phyloP scores from a whole-genome alignment of 164 flowering plant genomes.

The Berberis thunbergii region DNA sequence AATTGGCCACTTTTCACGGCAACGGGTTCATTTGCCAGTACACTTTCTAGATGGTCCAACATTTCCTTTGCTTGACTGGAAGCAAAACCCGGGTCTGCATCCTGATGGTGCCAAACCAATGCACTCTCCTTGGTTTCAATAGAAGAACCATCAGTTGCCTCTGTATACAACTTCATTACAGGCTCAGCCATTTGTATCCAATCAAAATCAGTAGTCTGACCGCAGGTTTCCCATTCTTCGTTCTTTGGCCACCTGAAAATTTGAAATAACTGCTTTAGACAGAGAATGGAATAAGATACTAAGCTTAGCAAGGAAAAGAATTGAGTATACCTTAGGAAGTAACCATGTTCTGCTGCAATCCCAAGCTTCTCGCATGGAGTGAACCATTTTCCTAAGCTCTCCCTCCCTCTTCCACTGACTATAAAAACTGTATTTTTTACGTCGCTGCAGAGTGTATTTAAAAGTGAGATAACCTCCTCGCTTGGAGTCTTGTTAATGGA shows the following conservation, averaged over 20 bases:
- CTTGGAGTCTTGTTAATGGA: conserved; percentile 61
- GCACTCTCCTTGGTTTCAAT: conserved; percentile 73
- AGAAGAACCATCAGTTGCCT: conserved; percentile 65
- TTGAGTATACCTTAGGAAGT: conserved; percentile 42
- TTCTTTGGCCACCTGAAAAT: conserved; percentile 37
- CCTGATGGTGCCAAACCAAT: conserved; percentile 66
- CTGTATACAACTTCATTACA: conserved; percentile 59
- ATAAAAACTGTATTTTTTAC: conserved; percentile 49
- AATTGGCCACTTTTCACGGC: conserved; percentile 60
- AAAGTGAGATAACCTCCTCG: conserved; percentile 42
- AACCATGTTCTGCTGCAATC: conserved; percentile 81
- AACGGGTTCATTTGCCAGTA: conserved; percentile 72
- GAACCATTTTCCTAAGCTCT: conserved; percentile 61
- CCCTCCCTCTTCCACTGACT: conserved; percentile 74
- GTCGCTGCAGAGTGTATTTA: conserved; percentile 51
- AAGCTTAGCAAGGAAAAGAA: not conserved
- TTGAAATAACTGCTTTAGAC: not conserved
- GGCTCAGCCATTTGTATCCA: conserved; percentile 70
- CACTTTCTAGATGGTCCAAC: conserved; percentile 69
- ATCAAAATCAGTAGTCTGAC: conserved; percentile 39
- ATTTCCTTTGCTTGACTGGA: conserved; percentile 66
- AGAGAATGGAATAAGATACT: not conserved
- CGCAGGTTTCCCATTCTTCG: conserved; percentile 44
- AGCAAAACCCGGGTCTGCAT: conserved; percentile 68
- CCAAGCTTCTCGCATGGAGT: conserved; percentile 69